Evolutionary conservation across 1,139 yeast species (phyloP).

Genomic region (Yamadazyma diospyri): DNA sequence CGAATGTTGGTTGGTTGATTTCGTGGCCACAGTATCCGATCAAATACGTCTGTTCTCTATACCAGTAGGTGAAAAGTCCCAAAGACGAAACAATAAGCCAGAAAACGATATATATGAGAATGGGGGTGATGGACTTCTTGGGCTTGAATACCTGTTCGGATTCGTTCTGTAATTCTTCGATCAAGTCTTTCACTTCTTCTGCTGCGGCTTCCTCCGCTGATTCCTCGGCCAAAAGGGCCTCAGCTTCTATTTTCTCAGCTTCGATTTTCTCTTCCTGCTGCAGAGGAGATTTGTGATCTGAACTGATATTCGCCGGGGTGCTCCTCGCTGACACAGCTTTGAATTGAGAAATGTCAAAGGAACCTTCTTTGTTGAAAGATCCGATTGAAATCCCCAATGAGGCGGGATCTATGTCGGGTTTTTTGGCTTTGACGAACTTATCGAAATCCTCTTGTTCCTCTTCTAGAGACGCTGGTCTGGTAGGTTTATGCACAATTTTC

Average conservation of each 20-base stretch:
- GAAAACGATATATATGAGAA: conserved; percentile 14
- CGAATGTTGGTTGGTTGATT: conserved; percentile 35
- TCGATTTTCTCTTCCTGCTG: too few relatives aligned
- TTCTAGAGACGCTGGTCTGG: conserved; percentile 12
- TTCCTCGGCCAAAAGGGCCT: neutral
- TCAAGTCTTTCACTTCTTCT: conserved; percentile 1
- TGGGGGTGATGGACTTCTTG: conserved; percentile 2
- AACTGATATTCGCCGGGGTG: neutral
- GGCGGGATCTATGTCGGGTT: conserved; percentile 1
- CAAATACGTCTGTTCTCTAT: conserved; percentile 53
- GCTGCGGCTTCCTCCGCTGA: neutral
- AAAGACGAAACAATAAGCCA: conserved; percentile 28
- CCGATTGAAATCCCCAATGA: conserved; percentile 25
- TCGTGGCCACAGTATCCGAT: conserved; percentile 72
- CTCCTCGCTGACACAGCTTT: neutral
- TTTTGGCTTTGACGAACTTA: conserved; percentile 12
- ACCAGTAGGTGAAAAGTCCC: conserved; percentile 50
- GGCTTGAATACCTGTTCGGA: conserved; percentile 2
- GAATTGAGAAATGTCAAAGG: too few relatives aligned
- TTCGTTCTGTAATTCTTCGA: conserved; percentile 6
- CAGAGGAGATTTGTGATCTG: too few relatives aligned
- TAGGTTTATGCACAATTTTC: too few relatives aligned
- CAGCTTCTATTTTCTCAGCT: too few relatives aligned
- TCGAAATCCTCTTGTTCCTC: conserved; percentile 27
- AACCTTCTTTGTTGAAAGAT: too few relatives aligned